Conservation (phyloP, 176 grass and related monocot species). For the Triticum urartu region DNA sequence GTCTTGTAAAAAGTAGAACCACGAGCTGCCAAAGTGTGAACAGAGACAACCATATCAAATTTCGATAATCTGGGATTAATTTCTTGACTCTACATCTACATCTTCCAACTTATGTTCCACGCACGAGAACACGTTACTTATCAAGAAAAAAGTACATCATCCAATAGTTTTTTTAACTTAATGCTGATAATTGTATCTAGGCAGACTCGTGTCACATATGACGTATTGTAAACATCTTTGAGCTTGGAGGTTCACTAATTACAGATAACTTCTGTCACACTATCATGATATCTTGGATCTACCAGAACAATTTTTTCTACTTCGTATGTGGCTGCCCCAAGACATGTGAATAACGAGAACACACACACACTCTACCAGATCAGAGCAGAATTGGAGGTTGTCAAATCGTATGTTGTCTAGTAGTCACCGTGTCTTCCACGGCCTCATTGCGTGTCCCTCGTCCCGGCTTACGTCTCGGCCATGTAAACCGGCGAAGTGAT, state of each 20-base stretch:
- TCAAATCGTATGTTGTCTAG: not conserved
- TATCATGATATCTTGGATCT: not conserved
- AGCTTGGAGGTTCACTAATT: not conserved
- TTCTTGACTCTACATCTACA: not conserved
- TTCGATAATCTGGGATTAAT: not conserved
- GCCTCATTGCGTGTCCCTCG: not conserved
- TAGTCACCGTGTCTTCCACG: not conserved
- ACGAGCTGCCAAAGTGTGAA: not conserved
- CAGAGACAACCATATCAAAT: not conserved
- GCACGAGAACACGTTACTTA: not conserved
- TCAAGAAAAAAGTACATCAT: not conserved
- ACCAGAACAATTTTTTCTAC: not conserved
- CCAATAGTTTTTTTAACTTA: not conserved
- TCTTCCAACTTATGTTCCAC: not conserved
- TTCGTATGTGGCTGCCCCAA: not conserved
- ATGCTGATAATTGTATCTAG: too few relatives aligned
- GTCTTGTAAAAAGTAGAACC: not conserved
- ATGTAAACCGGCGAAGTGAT: not conserved
- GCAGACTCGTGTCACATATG: not conserved
- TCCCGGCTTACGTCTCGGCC: not conserved
- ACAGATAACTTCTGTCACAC: not conserved
- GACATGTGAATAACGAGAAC: not conserved
- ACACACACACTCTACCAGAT: not conserved
- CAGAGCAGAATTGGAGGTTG: not conserved
- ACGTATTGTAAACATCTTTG: not conserved